Percentiles rank a stretch among this genome's conserved stretches.
These are phyloP conservation scores for Aspergillus transmontanensis DNA, from an alignment of 2,329 filamentous ascomycete genomes.

Conservation along the genomic window DNA sequence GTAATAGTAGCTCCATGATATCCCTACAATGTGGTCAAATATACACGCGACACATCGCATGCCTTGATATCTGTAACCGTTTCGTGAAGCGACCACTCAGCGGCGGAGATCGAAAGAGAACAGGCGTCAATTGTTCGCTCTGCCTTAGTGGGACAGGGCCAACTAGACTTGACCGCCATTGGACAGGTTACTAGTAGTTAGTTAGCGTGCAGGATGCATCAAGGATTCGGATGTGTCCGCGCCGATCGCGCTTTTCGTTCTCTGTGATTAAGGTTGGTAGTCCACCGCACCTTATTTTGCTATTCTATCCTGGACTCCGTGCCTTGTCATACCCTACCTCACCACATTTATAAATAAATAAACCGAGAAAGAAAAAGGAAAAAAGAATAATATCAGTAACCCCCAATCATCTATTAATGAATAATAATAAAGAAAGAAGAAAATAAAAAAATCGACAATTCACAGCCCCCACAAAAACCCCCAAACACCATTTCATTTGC, in stretches of 20 bases:
- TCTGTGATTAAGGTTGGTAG: not conserved
- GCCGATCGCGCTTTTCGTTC: not conserved
- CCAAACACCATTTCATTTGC: not conserved
- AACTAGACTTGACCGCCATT: not conserved
- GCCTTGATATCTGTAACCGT: not conserved
- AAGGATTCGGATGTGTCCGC: conserved; percentile 3
- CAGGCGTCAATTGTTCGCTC: not conserved
- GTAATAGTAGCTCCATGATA: not conserved
- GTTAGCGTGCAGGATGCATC: not conserved
- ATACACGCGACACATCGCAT: not conserved
- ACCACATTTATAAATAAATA: not conserved
- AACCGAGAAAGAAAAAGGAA: not conserved
- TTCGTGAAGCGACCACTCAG: not conserved
- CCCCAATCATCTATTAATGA: too few species aligned
- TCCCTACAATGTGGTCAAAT: not conserved
- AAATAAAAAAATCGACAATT: not conserved
- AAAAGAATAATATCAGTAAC: too few species aligned
- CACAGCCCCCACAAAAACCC: not conserved
- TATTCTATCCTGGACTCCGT: not conserved
- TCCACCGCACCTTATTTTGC: not conserved
- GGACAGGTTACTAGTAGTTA: not conserved
- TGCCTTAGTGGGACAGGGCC: not conserved
- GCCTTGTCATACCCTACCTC: not conserved
- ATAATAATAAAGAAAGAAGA: too few species aligned
- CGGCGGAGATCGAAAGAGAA: not conserved